Base-by-base conservation (phyloP, 768 basidiomycete genomes). In the Rhodocollybia butyracea region DNA sequence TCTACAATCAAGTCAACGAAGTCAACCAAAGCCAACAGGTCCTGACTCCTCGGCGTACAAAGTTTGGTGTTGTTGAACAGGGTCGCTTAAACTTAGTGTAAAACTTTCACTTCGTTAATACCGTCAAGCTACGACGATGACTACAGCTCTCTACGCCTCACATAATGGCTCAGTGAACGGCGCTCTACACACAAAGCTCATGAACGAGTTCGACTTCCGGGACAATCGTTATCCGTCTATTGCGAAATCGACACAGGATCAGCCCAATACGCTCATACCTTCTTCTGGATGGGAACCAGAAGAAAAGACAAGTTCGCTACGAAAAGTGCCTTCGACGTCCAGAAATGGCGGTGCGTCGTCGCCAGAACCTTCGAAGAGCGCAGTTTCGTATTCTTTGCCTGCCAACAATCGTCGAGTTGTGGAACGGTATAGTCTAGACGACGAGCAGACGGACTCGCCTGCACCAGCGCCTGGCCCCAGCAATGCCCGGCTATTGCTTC, bases 161-260 rank as follows among this genome's bases (percentile, higher is more conserved):
- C 71, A 75, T 60, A 76, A 72, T 55, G 65, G 69, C 30, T 61
- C 73, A 8, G 70, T 21, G 34, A 51, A 22, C 5, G 43, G 66
- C 61, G 63, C 76, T 57, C 34, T 12, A 38, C 68, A 66, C 57
- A 41, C 59, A 40, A 70, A 76, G 39, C 74, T 86, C 56, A 76
- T 85, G 66, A 72, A 79, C 55, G 85, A 86, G 55, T 74, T 82
- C 59, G 83, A 85, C 68, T 78, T 82, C 67, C 75, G 77, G 62
- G 86, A 86, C 73, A 80, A 79, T 64, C 76, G 86, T 64, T 85
- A 86, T 51, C 60, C 53, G 46, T 39, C 63, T 42, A 32, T 58
- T 54, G 60, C 51, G 47, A 51, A 55, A 55, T 47, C 59, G 47
- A 27, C 50, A 15, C 51, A 38, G 45, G 34, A 31, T 41, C 32